Base-by-base conservation (phyloP, 495 filamentous ascomycete species). In the Delitschia confertaspora region DNA sequence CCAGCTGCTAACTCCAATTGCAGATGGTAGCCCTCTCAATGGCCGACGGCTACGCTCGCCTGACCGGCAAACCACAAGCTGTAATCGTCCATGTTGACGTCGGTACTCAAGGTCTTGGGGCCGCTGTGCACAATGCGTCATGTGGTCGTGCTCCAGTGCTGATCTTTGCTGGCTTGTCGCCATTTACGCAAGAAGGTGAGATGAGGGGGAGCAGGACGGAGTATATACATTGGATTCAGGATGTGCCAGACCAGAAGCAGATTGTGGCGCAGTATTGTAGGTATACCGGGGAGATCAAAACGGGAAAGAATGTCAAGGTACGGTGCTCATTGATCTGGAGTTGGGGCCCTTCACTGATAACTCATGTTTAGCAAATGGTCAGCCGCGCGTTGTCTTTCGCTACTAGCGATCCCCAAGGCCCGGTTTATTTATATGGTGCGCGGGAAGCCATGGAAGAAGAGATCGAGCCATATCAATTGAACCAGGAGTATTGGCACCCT, bases 11-110 rank as follows among this genome's bases (percentile, higher is more conserved):
- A 35, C 21, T 5, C 7, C 31, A 3, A n/a, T n/a, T n/a, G 5
- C 31, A 94, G 84, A 96, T 95, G 89, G 89, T 96, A 3, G 89
- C 89, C 35, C 78, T 96, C 48, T 95, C 88, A 35, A 93, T 93
- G 83, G 89, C 89, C 14, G 88, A 96, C 60, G 89, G 88, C 47
- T 95, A 88, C 60, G 89, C 89, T 3, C 85, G 88, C 33, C 64
- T 88, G 5, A 94, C 87, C 14, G 74, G 79, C 38, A 79, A 86
- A 47, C 85, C 87, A 0, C 89, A 96, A 62, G 83, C 80, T 45
- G 88, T 96, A 2, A 89, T 96, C 46, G 82, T 96, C 3, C 89
- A 96, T 61, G 89, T 96, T 41, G 89, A 96, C 59, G 89, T 96
- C 9, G 89, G 89, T 26, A 96, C 89, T 0, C 89, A 96, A 63